Percentiles rank a stretch among this genome's conserved stretches.
Conservation (phyloP, 768 basidiomycete genomes). For the Phlebiopsis flavidoalba region DNA sequence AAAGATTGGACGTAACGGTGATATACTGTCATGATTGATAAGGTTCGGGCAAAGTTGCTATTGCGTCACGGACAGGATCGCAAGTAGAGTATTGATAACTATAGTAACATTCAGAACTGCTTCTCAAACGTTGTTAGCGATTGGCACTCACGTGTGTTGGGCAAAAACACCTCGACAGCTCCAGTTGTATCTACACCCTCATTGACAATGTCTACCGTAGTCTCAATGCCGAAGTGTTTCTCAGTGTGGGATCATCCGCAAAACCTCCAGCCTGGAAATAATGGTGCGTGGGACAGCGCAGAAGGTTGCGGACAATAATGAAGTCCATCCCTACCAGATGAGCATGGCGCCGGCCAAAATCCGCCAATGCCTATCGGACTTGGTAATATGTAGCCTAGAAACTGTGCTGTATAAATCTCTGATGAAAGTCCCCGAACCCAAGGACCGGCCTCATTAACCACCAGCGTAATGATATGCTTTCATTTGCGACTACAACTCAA, state of each 20-base stretch:
- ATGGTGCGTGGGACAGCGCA: slow-evolving; percentile 8
- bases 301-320: slow-evolving; percentile 16
- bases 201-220: slow-evolving; percentile 22
- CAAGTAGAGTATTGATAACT: slow-evolving; percentile 32
- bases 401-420: slow-evolving; percentile 22
- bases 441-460: slow-evolving; percentile 1
- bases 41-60: slow-evolving; percentile 27
- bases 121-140: not conserved
- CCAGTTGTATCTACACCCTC: slow-evolving; percentile 21
- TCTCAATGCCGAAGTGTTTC: slow-evolving; percentile 20
- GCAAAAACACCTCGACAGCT: slow-evolving; percentile 26
- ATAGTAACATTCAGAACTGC: not conserved
- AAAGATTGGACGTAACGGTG: slow-evolving; percentile 17
- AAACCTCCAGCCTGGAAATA: slow-evolving; percentile 21
- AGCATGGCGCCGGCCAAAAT: not conserved
- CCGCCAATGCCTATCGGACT: not conserved
- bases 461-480: slow-evolving; percentile 22
- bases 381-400: slow-evolving; percentile 11
- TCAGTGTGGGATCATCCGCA: slow-evolving; percentile 23
- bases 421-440: slow-evolving; percentile 18
- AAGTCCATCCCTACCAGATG: slow-evolving; percentile 21
- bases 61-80: slow-evolving; percentile 24
- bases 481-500: slow-evolving; percentile 16
- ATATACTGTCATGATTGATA: slow-evolving; percentile 29
- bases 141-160: slow-evolving; percentile 22